Conservation (phyloP, 331 rosid species). For the Spiraea crenata region DNA sequence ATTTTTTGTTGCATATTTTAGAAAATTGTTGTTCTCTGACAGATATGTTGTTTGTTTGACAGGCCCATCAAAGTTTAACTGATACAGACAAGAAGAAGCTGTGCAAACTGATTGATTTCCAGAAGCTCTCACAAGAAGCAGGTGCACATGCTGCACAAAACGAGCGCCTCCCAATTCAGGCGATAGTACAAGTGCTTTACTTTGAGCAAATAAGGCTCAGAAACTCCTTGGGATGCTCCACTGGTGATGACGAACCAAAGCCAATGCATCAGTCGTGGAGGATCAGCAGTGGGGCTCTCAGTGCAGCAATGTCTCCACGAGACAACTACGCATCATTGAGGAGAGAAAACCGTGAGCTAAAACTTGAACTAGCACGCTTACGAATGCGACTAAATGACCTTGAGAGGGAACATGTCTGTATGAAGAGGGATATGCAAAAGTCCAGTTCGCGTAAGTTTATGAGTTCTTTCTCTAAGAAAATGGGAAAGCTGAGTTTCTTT, state of each 20-base stretch:
- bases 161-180: conserved; percentile 94
- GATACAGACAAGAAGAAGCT: conserved; percentile 81
- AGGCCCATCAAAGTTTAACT: conserved; percentile 93
- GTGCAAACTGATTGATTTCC: conserved; percentile 85
- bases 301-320: conserved; percentile 97
- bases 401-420: conserved; percentile 95
- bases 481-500: conserved; percentile 70
- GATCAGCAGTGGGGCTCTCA: conserved; percentile 87
- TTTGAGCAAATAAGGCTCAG: conserved; percentile 92
- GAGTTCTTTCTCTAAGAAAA: conserved; percentile 82
- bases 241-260: conserved; percentile 73
- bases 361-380: conserved; percentile 82
- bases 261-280: conserved; percentile 95
- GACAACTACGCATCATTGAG: conserved; percentile 96
- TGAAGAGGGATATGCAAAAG: conserved; percentile 93
- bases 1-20: too few relatives aligned
- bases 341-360: conserved; percentile 93
- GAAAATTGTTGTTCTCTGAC: neutral
- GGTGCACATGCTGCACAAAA: conserved; percentile 99
- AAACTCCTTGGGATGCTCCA: conserved; percentile 61
- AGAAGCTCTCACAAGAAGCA: conserved; percentile 93
- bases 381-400: conserved; percentile 93
- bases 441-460: conserved; percentile 82
- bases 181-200: conserved; percentile 92
- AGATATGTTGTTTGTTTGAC: conserved; percentile 17